These are phyloP conservation scores for Puccinia coronata DNA, from an alignment of 1,284 basidiomycete species.

Conservation along the genomic window DNA sequence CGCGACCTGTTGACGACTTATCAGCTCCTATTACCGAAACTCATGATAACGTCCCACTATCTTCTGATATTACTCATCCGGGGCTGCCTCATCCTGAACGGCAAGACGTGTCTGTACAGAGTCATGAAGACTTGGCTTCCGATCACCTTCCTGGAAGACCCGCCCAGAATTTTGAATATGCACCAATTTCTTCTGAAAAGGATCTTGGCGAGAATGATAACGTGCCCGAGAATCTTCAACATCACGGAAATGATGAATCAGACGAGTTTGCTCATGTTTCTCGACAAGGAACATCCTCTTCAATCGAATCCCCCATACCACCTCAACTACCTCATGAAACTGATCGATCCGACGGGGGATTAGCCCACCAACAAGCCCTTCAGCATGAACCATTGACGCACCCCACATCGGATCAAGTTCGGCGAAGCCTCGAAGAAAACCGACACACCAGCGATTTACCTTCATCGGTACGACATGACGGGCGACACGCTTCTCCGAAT, in stretches of 20 bases:
- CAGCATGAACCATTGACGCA: neutral
- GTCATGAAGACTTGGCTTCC: neutral
- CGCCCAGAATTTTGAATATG: neutral
- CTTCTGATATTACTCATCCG: neutral
- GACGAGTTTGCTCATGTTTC: neutral
- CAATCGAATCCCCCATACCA: neutral
- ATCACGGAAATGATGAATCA: neutral
- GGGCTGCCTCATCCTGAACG: neutral
- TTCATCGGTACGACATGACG: neutral
- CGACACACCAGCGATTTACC: neutral
- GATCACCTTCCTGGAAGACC: neutral
- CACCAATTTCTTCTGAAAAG: neutral
- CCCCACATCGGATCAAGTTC: neutral
- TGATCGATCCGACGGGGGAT: neutral
- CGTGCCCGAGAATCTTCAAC: neutral
- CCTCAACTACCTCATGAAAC: slow-evolving; percentile 4
- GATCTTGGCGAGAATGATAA: neutral
- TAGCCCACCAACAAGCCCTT: neutral
- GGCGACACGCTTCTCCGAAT: neutral
- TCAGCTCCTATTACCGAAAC: neutral
- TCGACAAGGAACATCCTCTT: neutral
- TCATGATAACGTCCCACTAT: neutral
- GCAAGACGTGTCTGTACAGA: neutral
- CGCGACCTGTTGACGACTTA: neutral
- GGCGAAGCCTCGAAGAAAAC: neutral